Percentiles rank a stretch among this genome's conserved stretches.
These are phyloP conservation scores for Beta corolliflora DNA, from an alignment of 179 eudicot species.

Conservation along the genomic window DNA sequence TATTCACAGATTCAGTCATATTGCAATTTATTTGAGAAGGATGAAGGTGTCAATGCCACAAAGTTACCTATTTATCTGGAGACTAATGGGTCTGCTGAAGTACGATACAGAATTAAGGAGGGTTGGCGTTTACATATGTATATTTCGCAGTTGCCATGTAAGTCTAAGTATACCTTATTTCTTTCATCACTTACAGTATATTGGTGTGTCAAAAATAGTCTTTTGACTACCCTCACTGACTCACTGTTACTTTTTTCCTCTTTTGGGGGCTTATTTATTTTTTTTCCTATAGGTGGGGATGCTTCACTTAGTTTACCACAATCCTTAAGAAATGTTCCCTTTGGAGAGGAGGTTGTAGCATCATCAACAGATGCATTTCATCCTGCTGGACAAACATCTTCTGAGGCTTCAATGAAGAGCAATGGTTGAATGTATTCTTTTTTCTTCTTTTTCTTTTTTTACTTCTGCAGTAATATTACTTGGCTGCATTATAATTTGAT, in stretches of 20 bases:
- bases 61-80: slow-evolving; percentile 49
- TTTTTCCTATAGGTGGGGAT: slow-evolving; percentile 64
- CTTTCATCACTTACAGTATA: slow-evolving; percentile 4
- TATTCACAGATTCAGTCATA: slow-evolving; percentile 55
- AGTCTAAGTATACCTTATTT: slow-evolving; percentile 27
- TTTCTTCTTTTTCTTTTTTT: neutral
- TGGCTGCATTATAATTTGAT: slow-evolving; percentile 7
- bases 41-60: slow-evolving; percentile 28
- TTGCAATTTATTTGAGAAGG: slow-evolving; percentile 17
- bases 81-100: slow-evolving; percentile 33
- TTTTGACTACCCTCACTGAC: neutral
- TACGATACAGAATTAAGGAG: slow-evolving; percentile 57
- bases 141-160: slow-evolving; percentile 90
- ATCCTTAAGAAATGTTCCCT: slow-evolving; percentile 42
- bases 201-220: neutral
- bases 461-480: slow-evolving; percentile 1
- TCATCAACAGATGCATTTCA: slow-evolving; percentile 25
- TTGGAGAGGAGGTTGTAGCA: slow-evolving; percentile 30
- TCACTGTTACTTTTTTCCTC: neutral
- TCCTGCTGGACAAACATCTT: slow-evolving; percentile 11
- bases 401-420: slow-evolving; percentile 29
- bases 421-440: slow-evolving; percentile 48
- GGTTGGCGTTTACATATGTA: slow-evolving; percentile 87
- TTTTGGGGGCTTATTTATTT: neutral
- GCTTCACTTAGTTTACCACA: slow-evolving; percentile 59